Evolutionary conservation across 495 filamentous ascomycete species (phyloP), one percentile per base, ranked within the genome.

Genomic region (Halenospora varia): DNA sequence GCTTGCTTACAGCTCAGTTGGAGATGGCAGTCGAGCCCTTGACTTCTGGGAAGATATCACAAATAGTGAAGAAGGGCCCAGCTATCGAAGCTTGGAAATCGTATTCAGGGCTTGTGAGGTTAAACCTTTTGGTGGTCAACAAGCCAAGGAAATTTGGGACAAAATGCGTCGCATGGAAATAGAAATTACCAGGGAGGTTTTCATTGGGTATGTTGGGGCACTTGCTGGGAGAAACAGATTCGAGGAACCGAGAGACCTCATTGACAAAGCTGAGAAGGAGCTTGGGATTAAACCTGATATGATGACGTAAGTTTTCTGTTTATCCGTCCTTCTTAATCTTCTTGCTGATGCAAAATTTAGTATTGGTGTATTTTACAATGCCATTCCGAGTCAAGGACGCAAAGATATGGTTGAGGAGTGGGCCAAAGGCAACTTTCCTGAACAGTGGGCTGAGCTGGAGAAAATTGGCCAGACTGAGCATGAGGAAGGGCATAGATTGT

Each of bases 1-100:
- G 88, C 75, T 92, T 23, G 94, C 87, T 0, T 93, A 95, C 65
- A 79, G 79, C 1, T 78, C 80, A 1, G 88, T 84, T 66, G 88
- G 79, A 1, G 74, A 83, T 49, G 74, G 85, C 0, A 69, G 77
- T 52, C 78, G 80, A 39, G 88, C 87, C 13, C 75, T 94, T 62
- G 78, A 82, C 29, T 89, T 92, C 60, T 98, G 93, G 88, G 76
- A 82, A 18, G 81, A 95, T 23, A 90, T 97, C 47, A 81, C 85
- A 6, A 77, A 80, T 53, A 88, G 85, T 0, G 74, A 79, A 13
- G 92, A 97, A 68, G 94, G 94, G 0, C 94, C 94, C 1, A 86
- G 84, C 9, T 88, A 90, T 58, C 80, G 78, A 23, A 90, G 85
- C 51, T 79, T 98, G 49, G 80, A 82, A 9, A 86, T 92, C 25